Evolutionary conservation across 2,329 filamentous ascomycete genomes (phyloP), one percentile per base, ranked within the genome.

Genomic region (Colletotrichum liaoningense): DNA sequence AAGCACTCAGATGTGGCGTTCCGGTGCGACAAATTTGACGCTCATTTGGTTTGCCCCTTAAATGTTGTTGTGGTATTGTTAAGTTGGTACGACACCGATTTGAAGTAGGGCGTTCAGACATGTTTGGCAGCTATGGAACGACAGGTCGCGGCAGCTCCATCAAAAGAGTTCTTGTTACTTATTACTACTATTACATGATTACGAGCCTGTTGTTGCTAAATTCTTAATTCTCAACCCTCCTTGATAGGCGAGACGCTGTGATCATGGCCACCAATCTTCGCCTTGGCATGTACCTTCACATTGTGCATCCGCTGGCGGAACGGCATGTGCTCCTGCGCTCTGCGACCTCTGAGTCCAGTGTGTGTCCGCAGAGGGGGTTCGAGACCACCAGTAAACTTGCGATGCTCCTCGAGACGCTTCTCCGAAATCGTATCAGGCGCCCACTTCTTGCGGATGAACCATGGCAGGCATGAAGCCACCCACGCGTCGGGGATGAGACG

Each of bases 401-500:
- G 72, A 56, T 74, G 72, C 63, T 74, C 69, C n/a, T 76, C 74
- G 38, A 75, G 54, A 8, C 72, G 64, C 63, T 77, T 77, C 42
- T 76, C 75, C 19, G 75, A 75, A 28, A 76, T 76, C 9, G 69
- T 74, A 3, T 72, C 72, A 2, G 76, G 70, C 26, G 78, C 38
- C 79, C 79, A 81, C 65, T 75, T 78, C 71, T 75, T 77, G 8
- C 73, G 75, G 8, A 81, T 73, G 72, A 79, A 81, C 14, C 71
- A 74, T n/a, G 79, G 79, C n/a, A 81, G 49, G 16, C 68, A 72
- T 22, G 72, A 69, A 19, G 72, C 77, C 65, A 81, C 75, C 82
- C 82, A 84, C 33, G 87, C 86, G 78, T 97, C 94, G 0, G 95
- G 95, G 65, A 95, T 88, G 28, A 92, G 84, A 67, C 95, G 92